Evolutionary conservation across 2,329 filamentous ascomycete genomes (phyloP).

Genomic region (Cercospora sesami): DNA sequence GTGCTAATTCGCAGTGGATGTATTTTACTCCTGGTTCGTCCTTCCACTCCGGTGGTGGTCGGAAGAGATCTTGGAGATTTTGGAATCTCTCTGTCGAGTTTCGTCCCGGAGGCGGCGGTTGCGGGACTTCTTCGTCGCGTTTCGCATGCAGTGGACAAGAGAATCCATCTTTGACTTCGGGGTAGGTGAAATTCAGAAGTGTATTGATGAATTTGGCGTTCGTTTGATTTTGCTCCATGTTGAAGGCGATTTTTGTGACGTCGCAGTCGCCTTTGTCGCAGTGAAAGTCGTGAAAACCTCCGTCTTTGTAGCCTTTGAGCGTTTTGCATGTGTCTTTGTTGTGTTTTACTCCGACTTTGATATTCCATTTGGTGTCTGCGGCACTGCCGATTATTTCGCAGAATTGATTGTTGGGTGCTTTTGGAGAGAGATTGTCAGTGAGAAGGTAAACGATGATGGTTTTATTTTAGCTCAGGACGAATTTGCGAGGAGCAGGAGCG

Average conservation of each 20-base stretch:
- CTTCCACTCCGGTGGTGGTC: too few relatives aligned
- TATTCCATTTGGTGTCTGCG: neutral
- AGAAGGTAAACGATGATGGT: neutral
- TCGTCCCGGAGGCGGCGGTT: too few relatives aligned
- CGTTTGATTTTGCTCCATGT: neutral
- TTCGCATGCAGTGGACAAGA: neutral
- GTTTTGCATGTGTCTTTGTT: neutral
- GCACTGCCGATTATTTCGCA: neutral
- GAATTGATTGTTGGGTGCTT: neutral
- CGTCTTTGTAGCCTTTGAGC: neutral
- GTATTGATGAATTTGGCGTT: neutral
- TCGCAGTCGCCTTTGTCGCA: neutral
- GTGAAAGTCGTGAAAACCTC: neutral
- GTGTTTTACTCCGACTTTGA: neutral
- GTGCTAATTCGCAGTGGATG: neutral
- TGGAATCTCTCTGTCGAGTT: too few relatives aligned
- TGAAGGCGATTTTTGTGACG: neutral
- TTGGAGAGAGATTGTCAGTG: neutral
- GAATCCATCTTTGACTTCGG: neutral
- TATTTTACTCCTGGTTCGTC: too few relatives aligned
- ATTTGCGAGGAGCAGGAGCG: neutral
- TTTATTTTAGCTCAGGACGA: neutral
- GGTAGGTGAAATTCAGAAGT: neutral
- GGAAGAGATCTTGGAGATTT: too few relatives aligned
- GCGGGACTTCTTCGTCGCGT: neutral